Evolutionary conservation across 1,139 yeast genomes (phyloP), one percentile per base, ranked within the genome.

Genomic region (Yamadazyma jaroonii): DNA sequence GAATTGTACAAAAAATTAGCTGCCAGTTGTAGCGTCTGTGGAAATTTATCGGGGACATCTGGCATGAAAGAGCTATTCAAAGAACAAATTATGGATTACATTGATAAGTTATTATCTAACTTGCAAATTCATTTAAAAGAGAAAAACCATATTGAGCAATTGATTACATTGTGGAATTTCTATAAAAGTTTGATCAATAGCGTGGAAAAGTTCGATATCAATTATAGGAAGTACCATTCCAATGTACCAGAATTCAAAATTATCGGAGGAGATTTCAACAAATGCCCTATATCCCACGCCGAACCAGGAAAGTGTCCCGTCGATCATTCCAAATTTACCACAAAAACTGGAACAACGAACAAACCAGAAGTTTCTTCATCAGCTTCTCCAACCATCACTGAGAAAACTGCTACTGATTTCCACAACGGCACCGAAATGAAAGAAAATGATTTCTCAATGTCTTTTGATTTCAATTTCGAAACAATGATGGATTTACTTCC

Each of bases 91-190:
- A 50, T 53, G 4, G 48, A 46, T 12, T 44, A 43, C 12, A 54
- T 61, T 3, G 45, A 38, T 13, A 31, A 47, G 2, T 48, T 58
- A 1, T 52, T 66, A 9, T 38, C 41, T 6, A 37, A 43, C 7
- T 51, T 53, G 4, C 43, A 47, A 2, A 37, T 28, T 47, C 5
- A 25, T 43, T 11, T 13, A 9, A 3, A 14, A 9, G 56, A 54
- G 30, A 56, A 56, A 31, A 58, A 48, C 3, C 56, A 56, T 37
- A 46, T 59, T 2, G 38, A 32, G n/a, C 61, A 64, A 38, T 46
- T 66, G 8, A 46, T 59, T 8, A 66, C 67, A 43, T 54, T 67
- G 37, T 71, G 77, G 77, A 61, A 57, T 32, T 68, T 69, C 37
- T 69, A 69, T 49, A 45, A 62, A 40, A 65, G 71, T 1, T 61